phyloP scores from a whole-genome alignment of 2,329 filamentous ascomycete genomes.

The Neophaeococcomyces aloes region DNA sequence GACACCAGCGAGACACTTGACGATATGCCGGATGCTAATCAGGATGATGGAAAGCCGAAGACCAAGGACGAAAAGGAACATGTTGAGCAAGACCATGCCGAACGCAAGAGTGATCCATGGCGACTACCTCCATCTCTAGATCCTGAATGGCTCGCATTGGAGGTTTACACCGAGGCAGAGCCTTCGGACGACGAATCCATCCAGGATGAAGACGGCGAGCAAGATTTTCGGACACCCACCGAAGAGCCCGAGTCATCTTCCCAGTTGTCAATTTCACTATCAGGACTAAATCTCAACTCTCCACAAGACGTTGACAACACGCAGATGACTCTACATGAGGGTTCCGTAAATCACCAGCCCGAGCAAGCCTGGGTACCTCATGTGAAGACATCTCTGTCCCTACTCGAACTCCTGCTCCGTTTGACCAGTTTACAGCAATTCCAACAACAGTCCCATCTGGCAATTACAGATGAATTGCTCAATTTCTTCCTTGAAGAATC shows the following conservation, averaged over 20 bases:
- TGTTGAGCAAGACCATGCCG: constrained; percentile 14
- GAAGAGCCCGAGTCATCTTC: constrained; percentile 22
- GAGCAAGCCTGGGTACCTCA: constrained; percentile 36
- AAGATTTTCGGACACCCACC: constrained; percentile 11
- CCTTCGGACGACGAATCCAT: constrained; percentile 46
- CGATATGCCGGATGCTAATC: background rate
- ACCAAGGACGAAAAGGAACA: constrained; percentile 4
- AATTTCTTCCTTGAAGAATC: constrained; percentile 73
- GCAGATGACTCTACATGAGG: constrained; percentile 13
- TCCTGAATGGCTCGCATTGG: constrained; percentile 82
- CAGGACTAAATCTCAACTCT: constrained; percentile 6
- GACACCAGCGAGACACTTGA: constrained; percentile 15
- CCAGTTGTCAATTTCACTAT: constrained; percentile 25
- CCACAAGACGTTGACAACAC: constrained; percentile 22
- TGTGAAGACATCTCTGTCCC: constrained; percentile 60
- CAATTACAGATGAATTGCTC: constrained; percentile 78
- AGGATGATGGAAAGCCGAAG: constrained; percentile 4
- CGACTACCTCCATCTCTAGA: constrained; percentile 65
- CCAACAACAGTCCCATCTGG: constrained; percentile 78
- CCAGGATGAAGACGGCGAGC: constrained; percentile 26
- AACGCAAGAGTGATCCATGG: constrained; percentile 37
- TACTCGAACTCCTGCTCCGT: constrained; percentile 80
- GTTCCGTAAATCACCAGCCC: constrained; percentile 31
- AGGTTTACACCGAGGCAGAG: constrained; percentile 62
- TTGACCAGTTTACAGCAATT: constrained; percentile 83